Evolutionary conservation across 345 rosid genomes (phyloP), one percentile per base, ranked within the genome.

Genomic region (Acer yangbiense): DNA sequence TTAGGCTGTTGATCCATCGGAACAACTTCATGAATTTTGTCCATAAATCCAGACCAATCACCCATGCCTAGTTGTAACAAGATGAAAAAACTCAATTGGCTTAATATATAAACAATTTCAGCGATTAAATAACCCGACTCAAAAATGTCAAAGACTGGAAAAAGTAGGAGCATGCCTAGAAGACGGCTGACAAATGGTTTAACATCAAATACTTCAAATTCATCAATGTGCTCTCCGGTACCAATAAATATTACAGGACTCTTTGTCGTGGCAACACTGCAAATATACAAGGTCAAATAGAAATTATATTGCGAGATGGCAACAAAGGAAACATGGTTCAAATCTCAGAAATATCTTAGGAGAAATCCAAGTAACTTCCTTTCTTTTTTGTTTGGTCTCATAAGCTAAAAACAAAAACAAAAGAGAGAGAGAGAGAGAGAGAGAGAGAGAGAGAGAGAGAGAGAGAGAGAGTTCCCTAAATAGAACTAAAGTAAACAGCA

Each of bases 1-100:
- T 96, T 97, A 25, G 99, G 97, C 81, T 90, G 97, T 83, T 94
- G 98, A 80, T 96, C 97, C 94, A 88, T 90, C 6, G 98, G 97
- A 81, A 94, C 98, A 76, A 94, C 97, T 84, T 90, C 94, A 41
- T 94, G 98, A 82, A 96, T 91, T 85, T 92, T 94, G 86, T 96
- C 97, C 96, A 92, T 88, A 63, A 94, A 92, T 80, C 98, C 94
- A 67, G 97, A 91, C 97, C 91, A 96, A 81, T 94, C 97, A 75
- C 94, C 98, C 98, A 90, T 92, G 67, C 98, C 97, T 94, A 78
- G 2, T 74, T 46, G 72, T 52, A 77, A 66, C 44, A 10, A 20
- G 27, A 67, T 11, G 23, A 25, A 18, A 43, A 32, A 64, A 65
- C 62, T 20, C 4, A 16, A 29, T 57, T 1, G 3, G 50, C 54